A percentile compares a stretch with the other conserved stretches of the same genome.
phyloP scores from a whole-genome alignment of 2,329 filamentous ascomycete genomes.

The Pseudopithomyces chartarum region DNA sequence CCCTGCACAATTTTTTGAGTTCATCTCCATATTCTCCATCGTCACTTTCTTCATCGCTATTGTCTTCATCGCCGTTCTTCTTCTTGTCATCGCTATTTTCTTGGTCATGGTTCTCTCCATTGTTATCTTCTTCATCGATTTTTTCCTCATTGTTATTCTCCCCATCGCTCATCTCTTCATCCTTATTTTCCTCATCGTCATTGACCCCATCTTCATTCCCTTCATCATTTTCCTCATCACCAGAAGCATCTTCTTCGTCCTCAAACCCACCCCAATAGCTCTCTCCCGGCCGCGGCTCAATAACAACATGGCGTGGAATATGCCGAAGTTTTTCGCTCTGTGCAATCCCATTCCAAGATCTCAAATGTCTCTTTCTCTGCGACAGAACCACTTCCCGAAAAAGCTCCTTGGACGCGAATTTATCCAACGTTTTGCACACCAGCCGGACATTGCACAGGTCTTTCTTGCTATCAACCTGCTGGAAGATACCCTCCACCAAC shows the following conservation, averaged over 20 bases:
- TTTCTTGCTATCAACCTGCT: not conserved
- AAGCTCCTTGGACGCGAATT: slow-evolving; percentile 2
- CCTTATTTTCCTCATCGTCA: no score
- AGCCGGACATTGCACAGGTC: slow-evolving; percentile 4
- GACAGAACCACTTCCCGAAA: slow-evolving; percentile 2
- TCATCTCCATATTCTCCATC: not conserved
- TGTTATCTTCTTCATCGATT: not conserved
- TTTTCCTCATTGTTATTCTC: not conserved
- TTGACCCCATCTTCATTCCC: no score
- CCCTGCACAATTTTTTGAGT: not conserved
- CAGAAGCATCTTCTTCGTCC: no score
- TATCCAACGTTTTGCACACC: slow-evolving; percentile 2
- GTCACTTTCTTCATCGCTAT: not conserved
- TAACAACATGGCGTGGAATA: slow-evolving; percentile 10
- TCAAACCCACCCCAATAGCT: no score
- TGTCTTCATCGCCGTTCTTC: not conserved
- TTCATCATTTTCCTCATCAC: no score
- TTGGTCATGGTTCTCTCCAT: no score
- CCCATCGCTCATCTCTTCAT: not conserved
- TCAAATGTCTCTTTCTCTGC: not conserved
- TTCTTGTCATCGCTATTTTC: not conserved
- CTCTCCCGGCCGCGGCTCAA: slow-evolving; percentile 6
- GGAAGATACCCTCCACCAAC: not conserved
- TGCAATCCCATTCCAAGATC: slow-evolving; percentile 22
- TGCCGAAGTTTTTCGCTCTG: slow-evolving; percentile 5